Base-by-base conservation (phyloP, 2,329 filamentous ascomycete genomes). In the Penicillium sclerotiorum region DNA sequence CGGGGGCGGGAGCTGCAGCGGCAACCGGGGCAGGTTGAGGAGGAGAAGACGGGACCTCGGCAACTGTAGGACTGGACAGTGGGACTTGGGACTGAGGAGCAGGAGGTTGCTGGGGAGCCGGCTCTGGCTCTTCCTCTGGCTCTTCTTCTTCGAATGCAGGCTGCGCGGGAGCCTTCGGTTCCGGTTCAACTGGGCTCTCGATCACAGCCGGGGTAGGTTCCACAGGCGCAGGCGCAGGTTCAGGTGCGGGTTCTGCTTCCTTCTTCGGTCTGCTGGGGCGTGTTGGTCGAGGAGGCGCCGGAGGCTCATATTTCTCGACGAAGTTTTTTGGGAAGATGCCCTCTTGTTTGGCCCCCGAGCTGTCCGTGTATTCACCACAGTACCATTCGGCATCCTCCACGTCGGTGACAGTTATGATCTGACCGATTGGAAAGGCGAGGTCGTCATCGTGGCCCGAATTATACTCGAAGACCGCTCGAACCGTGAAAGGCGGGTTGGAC, bases 251-350 rank as follows among this genome's bases (percentile, higher is more conserved):
- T 42, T 64, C 64, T 48, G 75, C 63, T 30, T 87, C 84, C 67
- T 84, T 88, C 77, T 87, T 92, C 45, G 81, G 74, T 59, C 89
- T 86, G 50, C 72, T 75, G 13, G 83, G 78, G 64, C 94, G 85
- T 56, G 83, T 81, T 50, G 94, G 94, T 51, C 94, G 85, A 52
- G 92, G 90, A 52, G 94, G 94, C 56, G 93, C 88, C 49, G 86
- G 88, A 30, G 94, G 94, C 71, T 97, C 93, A 73, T 90, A 95
- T 74, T 87, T 90, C 73, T 99, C 94, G 66, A 99, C 94, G 69
- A 99, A 99, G 75, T 97, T 99, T 69, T 88, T 87, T 44, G 91
- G 93, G 72, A 96, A 97, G 63, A 96, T 88, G 60, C 93, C 93
- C 66, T 92, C 86, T 68, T 86, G 83, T 72, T 87, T 90, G 56